Evolutionary conservation across 345 rosid genomes (phyloP), one percentile per base, ranked within the genome.

Genomic region (Aurinia saxatilis): DNA sequence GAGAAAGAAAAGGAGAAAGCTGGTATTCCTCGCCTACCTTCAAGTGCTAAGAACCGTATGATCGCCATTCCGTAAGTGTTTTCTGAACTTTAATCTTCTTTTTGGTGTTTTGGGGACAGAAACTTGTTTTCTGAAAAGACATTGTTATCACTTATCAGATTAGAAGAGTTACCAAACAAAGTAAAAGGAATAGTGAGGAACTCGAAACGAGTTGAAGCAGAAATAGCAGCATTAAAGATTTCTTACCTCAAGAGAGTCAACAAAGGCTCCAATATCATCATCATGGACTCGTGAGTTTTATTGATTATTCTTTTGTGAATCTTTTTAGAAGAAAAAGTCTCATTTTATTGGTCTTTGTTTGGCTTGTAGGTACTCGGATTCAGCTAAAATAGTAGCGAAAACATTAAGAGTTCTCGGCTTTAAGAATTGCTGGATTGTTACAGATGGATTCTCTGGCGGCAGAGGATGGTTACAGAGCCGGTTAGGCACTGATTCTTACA

Each of bases 21-120:
- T 6, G 98, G 96, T 29, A 69, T 89, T 37, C 98, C 98, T 12
- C 93, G 95, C 49, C 91, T 92, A n/a, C 96, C 98, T 57, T 82
- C 98, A 10, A 78, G 59, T 73, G 95, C 91, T 33, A 86, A 89
- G 78, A 92, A 82, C 82, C 77, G 72, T 70, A 60, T 83, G 81
- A 60, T 92, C 64, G 70, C 91, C 7, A 79, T 89, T 33, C 98
- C 98, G 96, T 86, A 73, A 82, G 96, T 79, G 46, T 35, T 23
- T 33, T 7, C n/a, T 44, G 7, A 34, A 34, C 8, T 13, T 23
- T 51, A 40, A 15, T 15, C 44, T 2, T 34, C 3, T n/a, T 14
- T 16, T 18, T 46, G 18, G 10, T 38, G 61, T 46, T 44, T 42
- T 10, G 0, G 10, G 19, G 8, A 33, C 18, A 21, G 57, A 6